Conservation (phyloP, 148 eudicot species). For the Oxyria digyna region DNA sequence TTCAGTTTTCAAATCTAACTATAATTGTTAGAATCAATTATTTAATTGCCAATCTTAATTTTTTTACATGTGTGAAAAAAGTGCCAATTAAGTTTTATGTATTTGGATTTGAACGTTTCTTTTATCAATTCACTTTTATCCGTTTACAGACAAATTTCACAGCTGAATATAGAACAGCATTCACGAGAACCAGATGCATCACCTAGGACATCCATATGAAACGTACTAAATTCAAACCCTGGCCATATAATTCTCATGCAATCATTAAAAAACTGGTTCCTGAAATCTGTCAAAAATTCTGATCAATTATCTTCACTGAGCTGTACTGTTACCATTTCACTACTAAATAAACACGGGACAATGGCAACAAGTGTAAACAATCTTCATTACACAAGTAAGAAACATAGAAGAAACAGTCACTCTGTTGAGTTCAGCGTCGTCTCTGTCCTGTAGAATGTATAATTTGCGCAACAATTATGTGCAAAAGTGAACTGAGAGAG, state of each 20-base stretch:
- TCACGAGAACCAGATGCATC: background rate
- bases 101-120: background rate
- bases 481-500: constrained; percentile 2
- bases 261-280: background rate
- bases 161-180: background rate
- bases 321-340: background rate
- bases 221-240: background rate
- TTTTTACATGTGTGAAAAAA: too few species aligned
- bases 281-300: background rate
- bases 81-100: background rate
- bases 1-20: background rate
- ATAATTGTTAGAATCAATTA: too few species aligned
- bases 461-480: constrained; percentile 4
- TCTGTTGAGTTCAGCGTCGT: background rate
- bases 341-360: background rate
- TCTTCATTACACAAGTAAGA: background rate
- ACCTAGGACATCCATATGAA: background rate
- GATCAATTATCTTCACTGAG: background rate
- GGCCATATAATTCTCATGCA: background rate
- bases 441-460: constrained; percentile 2
- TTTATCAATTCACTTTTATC: background rate
- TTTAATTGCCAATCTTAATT: too few species aligned
- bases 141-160: background rate
- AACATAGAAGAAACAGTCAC: background rate
- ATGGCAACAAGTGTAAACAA: background rate